A percentile compares a stretch with the other conserved stretches of the same genome.
Evolutionary conservation across 768 basidiomycete genomes (phyloP).

Genomic region (Mycena vulgaris): DNA sequence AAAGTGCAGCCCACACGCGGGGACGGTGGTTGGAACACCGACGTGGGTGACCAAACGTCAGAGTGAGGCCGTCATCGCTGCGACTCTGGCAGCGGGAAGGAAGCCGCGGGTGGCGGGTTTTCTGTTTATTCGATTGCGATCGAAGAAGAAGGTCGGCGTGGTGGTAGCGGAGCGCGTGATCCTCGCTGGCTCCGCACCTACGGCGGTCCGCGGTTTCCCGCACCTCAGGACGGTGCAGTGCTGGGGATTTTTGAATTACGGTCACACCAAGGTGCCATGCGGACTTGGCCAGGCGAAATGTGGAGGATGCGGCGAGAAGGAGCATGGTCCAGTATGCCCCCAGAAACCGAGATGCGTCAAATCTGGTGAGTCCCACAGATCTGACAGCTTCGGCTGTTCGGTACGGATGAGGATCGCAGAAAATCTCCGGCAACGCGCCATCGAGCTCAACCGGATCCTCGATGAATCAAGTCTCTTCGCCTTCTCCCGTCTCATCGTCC

Average conservation of each 20-base stretch:
- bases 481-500: too few species aligned
- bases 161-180: neutral
- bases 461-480: too few species aligned
- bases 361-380: too few species aligned
- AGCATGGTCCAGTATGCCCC: neutral
- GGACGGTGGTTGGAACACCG: neutral
- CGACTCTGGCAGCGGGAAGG: neutral
- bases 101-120: neutral
- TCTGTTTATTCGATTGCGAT: neutral
- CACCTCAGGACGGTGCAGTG: neutral
- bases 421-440: too few species aligned
- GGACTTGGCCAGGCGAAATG: neutral
- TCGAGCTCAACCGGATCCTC: too few species aligned
- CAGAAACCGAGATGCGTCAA: neutral
- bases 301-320: neutral
- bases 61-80: neutral
- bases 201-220: neutral
- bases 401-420: too few species aligned
- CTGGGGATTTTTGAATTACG: neutral
- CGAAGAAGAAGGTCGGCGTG: neutral
- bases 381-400: too few species aligned
- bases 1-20: neutral
- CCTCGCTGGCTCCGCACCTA: neutral
- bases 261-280: neutral
- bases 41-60: neutral